Evolutionary conservation across 1,139 yeast species (phyloP), one percentile per base, ranked within the genome.

Genomic region (Suhomyces bolitotheri): DNA sequence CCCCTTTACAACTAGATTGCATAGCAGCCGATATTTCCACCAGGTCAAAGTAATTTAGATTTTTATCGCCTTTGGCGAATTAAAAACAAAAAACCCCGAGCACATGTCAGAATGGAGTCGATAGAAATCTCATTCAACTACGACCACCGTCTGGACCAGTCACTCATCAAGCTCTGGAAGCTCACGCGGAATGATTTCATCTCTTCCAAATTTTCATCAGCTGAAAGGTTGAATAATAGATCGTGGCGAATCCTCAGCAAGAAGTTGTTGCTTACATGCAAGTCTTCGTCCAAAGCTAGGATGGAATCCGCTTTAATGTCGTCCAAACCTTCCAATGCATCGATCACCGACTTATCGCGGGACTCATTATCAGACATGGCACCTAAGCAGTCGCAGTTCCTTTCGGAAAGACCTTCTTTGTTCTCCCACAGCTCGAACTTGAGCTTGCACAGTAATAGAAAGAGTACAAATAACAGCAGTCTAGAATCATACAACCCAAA

Each of bases 371-470:
- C 46, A 4, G 47, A 45, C 19, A 31, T 41, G 25, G 44, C 43
- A 16, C 48, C 49, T 4, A 43, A 40, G 25, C 32, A 14, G 13
- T 41, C 46, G 25, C 51, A 45, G 27, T 40, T 45, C 27, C 38
- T 46, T 24, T 34, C 43, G 4, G 49, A 46, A 6, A 35, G 50
- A 22, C 51, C 51, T 10, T 46, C 51, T 4, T 30, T 47, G 12
- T 47, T 47, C 22, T 45, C 50, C 7, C 50, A 46, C n/a, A 41
- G 44, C 22, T 46, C 50, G 19, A 46, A 46, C 27, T 34, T 47
- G 24, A 46, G 50, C 27, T 34, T 47, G 28, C 33, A 32, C 12
- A 41, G 46, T 17, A 40, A 32, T 21, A 31, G 47, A 22, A 47
- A 47, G 21, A 41, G 48, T 34, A 43, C 47, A 16, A 39, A 41